A percentile compares a stretch with the other conserved stretches of the same genome.
phyloP scores from a whole-genome alignment of 139 green algal species.

The Ostreobium quekettii region DNA sequence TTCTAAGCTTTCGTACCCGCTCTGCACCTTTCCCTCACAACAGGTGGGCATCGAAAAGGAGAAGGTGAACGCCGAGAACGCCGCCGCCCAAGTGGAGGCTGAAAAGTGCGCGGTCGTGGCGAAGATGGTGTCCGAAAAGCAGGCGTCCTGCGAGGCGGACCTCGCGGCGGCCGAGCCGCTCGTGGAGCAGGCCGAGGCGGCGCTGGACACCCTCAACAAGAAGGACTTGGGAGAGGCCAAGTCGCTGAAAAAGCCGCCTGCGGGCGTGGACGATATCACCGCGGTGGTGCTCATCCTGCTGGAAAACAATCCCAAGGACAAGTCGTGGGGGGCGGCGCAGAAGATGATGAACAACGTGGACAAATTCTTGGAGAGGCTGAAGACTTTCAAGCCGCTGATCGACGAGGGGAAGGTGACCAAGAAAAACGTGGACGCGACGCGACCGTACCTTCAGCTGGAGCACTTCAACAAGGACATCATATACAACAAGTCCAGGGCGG shows the following conservation, averaged over 20 bases:
- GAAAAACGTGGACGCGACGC: constrained; percentile 66
- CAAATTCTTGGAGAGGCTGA: constrained; percentile 79
- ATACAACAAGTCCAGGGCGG: constrained; percentile 73
- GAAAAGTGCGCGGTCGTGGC: constrained; percentile 74
- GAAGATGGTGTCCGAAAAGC: constrained; percentile 70
- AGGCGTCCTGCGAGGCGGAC: constrained; percentile 64
- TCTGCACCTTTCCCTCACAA: too few species aligned
- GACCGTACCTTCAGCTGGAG: constrained; percentile 70
- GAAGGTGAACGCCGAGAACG: constrained; percentile 79
- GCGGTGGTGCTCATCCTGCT: constrained; percentile 78
- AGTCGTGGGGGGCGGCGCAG: constrained; percentile 66
- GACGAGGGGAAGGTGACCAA: constrained; percentile 58
- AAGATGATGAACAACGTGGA: constrained; percentile 87
- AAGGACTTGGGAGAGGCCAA: constrained; percentile 83
- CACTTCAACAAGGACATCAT: constrained; percentile 82
- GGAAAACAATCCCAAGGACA: constrained; percentile 82
- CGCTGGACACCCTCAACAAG: constrained; percentile 84
- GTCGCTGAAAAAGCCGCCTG: constrained; percentile 78
- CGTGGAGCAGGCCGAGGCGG: constrained; percentile 67
- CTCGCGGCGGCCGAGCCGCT: constrained; percentile 78
- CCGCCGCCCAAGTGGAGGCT: constrained; percentile 65
- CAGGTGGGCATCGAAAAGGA: constrained; percentile 76
- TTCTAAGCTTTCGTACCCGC: too few species aligned
- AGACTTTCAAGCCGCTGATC: constrained; percentile 78
- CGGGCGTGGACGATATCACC: constrained; percentile 77